These are phyloP conservation scores for Conticribra weissflogii DNA, from an alignment of 108 stramenopile genomes.

Conservation along the genomic window DNA sequence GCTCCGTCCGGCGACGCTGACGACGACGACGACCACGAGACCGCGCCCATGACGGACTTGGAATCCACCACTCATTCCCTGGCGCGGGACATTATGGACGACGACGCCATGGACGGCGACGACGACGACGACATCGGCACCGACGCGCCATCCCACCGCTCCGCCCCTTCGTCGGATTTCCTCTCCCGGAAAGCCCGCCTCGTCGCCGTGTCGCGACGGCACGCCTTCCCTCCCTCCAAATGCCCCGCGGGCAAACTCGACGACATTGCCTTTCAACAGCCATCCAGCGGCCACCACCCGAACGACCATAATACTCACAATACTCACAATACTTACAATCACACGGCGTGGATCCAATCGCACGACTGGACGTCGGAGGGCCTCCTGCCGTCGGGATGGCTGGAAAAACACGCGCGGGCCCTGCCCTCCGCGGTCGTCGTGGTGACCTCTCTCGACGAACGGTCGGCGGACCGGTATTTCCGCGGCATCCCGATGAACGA, in stretches of 20 bases:
- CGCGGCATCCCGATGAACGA: no score
- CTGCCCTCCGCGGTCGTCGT: constrained; percentile 76
- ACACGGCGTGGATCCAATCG: constrained; percentile 26
- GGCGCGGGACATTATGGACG: constrained; percentile 11
- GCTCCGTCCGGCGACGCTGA: no score
- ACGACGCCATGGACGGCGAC: neutral
- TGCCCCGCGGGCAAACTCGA: constrained; percentile 63
- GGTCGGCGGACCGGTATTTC: neutral
- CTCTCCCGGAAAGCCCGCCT: constrained; percentile 55
- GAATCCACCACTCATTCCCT: neutral
- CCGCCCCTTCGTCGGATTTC: constrained; percentile 25
- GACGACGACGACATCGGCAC: neutral
- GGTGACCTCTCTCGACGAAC: constrained; percentile 48
- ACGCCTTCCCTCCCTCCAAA: constrained; percentile 83
- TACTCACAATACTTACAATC: no score
- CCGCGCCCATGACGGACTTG: no score
- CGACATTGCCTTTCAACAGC: no score
- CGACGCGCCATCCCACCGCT: constrained; percentile 14
- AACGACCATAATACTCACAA: no score
- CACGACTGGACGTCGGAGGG: constrained; percentile 57
- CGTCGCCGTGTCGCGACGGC: constrained; percentile 53
- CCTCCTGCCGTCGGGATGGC: constrained; percentile 73
- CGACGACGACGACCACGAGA: neutral
- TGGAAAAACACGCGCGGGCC: constrained; percentile 77
- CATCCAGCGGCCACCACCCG: no score